These are phyloP conservation scores for Cucurbita moschata DNA, from an alignment of 306 rosid genomes.

Conservation along the genomic window DNA sequence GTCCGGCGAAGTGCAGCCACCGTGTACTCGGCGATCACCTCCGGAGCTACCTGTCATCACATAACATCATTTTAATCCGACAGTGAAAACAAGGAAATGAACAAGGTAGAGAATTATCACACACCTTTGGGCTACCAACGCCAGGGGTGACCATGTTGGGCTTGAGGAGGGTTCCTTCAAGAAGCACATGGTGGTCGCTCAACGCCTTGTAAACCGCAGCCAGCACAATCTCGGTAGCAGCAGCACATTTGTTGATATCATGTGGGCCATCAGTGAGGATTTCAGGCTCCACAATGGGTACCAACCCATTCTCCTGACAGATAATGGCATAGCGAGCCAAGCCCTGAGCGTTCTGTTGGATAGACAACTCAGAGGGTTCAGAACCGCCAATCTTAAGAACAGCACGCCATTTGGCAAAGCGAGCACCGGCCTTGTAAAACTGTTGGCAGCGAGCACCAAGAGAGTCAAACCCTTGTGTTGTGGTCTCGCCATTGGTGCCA, in stretches of 20 bases:
- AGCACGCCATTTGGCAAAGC: slow-evolving; percentile 85
- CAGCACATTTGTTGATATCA: slow-evolving; percentile 60
- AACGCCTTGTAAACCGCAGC: slow-evolving; percentile 82
- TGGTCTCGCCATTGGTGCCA: slow-evolving; percentile 76
- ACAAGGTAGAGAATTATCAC: slow-evolving; percentile 6
- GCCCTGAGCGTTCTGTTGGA: slow-evolving; percentile 82
- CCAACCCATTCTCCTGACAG: slow-evolving; percentile 87
- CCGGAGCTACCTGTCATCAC: slow-evolving; percentile 40
- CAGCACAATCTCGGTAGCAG: slow-evolving; percentile 60
- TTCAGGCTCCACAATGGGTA: slow-evolving; percentile 92
- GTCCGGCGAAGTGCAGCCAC: slow-evolving; percentile 63
- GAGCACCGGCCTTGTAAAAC: slow-evolving; percentile 81
- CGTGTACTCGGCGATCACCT: slow-evolving; percentile 62
- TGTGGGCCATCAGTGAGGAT: slow-evolving; percentile 72
- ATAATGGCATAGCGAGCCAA: slow-evolving; percentile 87
- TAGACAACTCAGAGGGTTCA: slow-evolving; percentile 67
- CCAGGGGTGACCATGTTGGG: slow-evolving; percentile 95
- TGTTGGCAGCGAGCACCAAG: slow-evolving; percentile 65
- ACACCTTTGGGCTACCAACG: slow-evolving; percentile 82
- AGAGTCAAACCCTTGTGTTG: slow-evolving; percentile 77
- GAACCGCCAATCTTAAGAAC: slow-evolving; percentile 66
- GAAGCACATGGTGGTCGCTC: slow-evolving; percentile 82
- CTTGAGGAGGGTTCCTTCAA: slow-evolving; percentile 84
- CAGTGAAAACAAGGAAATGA: not conserved
- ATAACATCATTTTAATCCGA: not conserved